Evolutionary conservation across 2,329 filamentous ascomycete species (phyloP).

Genomic region (Helminthosporium solani): DNA sequence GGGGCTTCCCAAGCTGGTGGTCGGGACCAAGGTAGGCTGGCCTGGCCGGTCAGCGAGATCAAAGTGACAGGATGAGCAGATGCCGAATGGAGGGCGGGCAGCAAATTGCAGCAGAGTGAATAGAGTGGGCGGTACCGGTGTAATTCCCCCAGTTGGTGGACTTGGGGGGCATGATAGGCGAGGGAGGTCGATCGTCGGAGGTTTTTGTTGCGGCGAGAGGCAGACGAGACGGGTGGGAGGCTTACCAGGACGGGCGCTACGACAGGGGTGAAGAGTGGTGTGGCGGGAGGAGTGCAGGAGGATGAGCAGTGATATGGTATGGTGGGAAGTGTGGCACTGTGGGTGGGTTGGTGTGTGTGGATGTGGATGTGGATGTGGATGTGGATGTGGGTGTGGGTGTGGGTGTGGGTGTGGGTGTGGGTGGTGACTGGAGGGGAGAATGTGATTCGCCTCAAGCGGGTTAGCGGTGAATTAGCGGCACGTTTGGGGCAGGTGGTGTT

Average conservation of each 20-base stretch:
- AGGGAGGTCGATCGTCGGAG: conserved; percentile 8
- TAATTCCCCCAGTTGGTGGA: conserved; percentile 39
- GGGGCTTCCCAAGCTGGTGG: conserved; percentile 33
- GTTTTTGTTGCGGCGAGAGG: conserved; percentile 5
- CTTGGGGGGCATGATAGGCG: conserved; percentile 18
- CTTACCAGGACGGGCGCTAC: background rate
- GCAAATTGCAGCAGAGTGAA: conserved; percentile 10
- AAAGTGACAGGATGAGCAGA: conserved; percentile 12
- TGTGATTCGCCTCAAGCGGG: conserved; percentile 1
- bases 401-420: background rate
- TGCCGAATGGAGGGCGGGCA: conserved; percentile 18
- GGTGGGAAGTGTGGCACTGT: background rate
- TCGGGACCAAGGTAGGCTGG: conserved; percentile 42
- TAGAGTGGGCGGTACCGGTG: conserved; percentile 22
- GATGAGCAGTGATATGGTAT: background rate
- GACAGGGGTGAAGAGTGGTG: conserved; percentile 1
- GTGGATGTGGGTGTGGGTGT: too few species aligned
- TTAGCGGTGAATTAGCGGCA: conserved; percentile 13
- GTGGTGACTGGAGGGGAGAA: background rate
- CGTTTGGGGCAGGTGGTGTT: conserved; percentile 5
- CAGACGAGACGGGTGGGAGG: background rate
- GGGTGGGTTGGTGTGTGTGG: background rate
- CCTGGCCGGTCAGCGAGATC: conserved; percentile 14
- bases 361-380: background rate
- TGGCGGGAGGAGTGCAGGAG: background rate